A percentile compares a stretch with the other conserved stretches of the same genome.
Conservation (phyloP, 768 basidiomycete species). For the Trametes maxima region DNA sequence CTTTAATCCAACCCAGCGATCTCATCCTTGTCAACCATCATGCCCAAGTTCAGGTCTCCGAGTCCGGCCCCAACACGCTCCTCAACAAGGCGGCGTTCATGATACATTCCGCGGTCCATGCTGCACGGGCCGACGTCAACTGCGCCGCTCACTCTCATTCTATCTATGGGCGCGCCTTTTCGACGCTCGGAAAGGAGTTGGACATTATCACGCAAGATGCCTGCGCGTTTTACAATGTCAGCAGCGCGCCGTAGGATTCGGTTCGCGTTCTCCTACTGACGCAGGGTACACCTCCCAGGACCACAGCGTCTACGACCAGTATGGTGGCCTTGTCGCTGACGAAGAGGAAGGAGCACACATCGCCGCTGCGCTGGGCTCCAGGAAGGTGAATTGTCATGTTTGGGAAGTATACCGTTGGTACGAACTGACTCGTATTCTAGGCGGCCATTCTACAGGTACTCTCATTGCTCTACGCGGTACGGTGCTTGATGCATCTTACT, state of each 20-base stretch:
- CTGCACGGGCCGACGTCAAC: conserved; percentile 39
- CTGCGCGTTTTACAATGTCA: conserved; percentile 37
- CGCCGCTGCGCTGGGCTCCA: conserved; percentile 30
- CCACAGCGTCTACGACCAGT: conserved; percentile 34
- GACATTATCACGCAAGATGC: conserved; percentile 39
- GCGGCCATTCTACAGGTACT: conserved; percentile 30
- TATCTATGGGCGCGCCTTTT: conserved; percentile 41
- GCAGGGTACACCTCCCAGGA: conserved; percentile 29
- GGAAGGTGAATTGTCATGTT: conserved; percentile 25
- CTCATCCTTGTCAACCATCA: conserved; percentile 49
- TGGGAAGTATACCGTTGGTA: too few species aligned
- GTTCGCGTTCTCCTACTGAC: background rate
- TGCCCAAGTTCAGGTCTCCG: conserved; percentile 34
- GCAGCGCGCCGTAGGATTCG: background rate
- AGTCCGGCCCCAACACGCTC: conserved; percentile 36
- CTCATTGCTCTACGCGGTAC: background rate
- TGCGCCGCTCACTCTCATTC: conserved; percentile 41
- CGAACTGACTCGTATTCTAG: background rate
- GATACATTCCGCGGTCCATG: conserved; percentile 40
- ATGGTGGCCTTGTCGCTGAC: conserved; percentile 40
- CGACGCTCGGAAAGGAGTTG: conserved; percentile 36
- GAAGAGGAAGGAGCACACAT: conserved; percentile 37
- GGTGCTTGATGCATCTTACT: background rate
- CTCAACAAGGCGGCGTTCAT: conserved; percentile 44
- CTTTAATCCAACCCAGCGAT: conserved; percentile 45